phyloP scores from a whole-genome alignment of 768 basidiomycete species.

The Pleurotus salmoneostramineus region DNA sequence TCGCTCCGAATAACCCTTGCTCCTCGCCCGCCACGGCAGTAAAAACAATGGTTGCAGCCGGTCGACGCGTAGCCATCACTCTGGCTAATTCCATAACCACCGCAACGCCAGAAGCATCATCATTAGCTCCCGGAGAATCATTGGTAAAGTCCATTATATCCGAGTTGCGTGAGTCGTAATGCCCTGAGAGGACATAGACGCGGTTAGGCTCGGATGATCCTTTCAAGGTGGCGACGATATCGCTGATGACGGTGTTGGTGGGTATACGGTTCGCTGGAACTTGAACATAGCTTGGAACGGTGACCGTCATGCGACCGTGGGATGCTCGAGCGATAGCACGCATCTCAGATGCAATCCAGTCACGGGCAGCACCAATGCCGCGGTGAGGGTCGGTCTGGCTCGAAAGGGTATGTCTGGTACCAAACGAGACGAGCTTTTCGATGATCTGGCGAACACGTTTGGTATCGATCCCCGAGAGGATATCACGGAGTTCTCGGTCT shows the following conservation, averaged over 20 bases:
- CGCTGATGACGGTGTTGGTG: conserved; percentile 42
- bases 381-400: conserved; percentile 48
- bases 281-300: conserved; percentile 43
- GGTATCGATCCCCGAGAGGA: conserved; percentile 44
- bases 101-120: conserved; percentile 53
- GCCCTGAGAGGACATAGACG: conserved; percentile 49
- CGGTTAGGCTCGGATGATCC: conserved; percentile 46
- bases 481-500: conserved; percentile 35
- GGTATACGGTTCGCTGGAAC: conserved; percentile 29
- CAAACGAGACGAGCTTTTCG: conserved; percentile 49
- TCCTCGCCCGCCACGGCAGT: conserved; percentile 50
- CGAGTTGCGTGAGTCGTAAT: conserved; percentile 49
- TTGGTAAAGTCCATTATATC: conserved; percentile 31
- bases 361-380: conserved; percentile 51
- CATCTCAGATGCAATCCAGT: conserved; percentile 52
- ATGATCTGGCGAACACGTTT: conserved; percentile 42
- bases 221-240: conserved; percentile 46
- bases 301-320: conserved; percentile 37
- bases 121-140: conserved; percentile 50
- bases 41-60: conserved; percentile 49
- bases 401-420: conserved; percentile 50
- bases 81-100: conserved; percentile 51
- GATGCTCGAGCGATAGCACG: conserved; percentile 31
- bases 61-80: conserved; percentile 42
- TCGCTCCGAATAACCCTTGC: conserved; percentile 46